These are phyloP conservation scores for Capillidium heterosporum DNA, from an alignment of 371 early-diverging fungal genomes.

Conservation along the genomic window DNA sequence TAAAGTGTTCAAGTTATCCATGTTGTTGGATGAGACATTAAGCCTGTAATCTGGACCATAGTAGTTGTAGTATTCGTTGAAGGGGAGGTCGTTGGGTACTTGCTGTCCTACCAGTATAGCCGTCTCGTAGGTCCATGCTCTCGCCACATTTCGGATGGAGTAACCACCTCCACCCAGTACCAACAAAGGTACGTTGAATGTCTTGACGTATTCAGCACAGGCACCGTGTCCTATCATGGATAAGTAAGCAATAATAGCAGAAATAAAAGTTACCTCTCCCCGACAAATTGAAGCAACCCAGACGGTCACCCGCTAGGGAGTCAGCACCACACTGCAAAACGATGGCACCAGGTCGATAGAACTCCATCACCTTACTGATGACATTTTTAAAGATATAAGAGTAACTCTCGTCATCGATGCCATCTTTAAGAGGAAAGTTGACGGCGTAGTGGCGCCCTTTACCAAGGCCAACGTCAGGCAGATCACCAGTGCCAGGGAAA, in stretches of 20 bases:
- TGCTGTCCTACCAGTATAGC: constrained; percentile 69
- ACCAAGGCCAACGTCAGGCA: constrained; percentile 71
- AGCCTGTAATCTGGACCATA: constrained; percentile 88
- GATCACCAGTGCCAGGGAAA: constrained; percentile 96
- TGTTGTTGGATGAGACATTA: constrained; percentile 85
- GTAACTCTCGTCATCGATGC: constrained; percentile 93
- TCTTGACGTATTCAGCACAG: constrained; percentile 87
- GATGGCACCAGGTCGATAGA: constrained; percentile 88
- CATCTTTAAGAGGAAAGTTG: constrained; percentile 95
- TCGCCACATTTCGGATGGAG: constrained; percentile 94
- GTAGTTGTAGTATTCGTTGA: constrained; percentile 88
- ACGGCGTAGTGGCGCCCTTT: constrained; percentile 85
- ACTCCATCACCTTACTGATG: constrained; percentile 59
- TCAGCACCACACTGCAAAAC: constrained; percentile 99
- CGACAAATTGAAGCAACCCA: constrained; percentile 97
- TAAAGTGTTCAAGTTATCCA: constrained; percentile 86
- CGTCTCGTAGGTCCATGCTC: constrained; percentile 98
- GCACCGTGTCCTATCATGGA: constrained; percentile 43
- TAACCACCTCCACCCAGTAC: constrained; percentile 99
- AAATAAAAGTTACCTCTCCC: constrained; percentile 40
- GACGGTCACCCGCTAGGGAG: constrained; percentile 94
- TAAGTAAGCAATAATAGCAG: neutral
- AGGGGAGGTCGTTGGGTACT: constrained; percentile 60
- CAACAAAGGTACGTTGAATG: constrained; percentile 81
- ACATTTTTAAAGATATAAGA: constrained; percentile 71